phyloP scores from a whole-genome alignment of 257 asterid species.

The Nicotiana undulata region DNA sequence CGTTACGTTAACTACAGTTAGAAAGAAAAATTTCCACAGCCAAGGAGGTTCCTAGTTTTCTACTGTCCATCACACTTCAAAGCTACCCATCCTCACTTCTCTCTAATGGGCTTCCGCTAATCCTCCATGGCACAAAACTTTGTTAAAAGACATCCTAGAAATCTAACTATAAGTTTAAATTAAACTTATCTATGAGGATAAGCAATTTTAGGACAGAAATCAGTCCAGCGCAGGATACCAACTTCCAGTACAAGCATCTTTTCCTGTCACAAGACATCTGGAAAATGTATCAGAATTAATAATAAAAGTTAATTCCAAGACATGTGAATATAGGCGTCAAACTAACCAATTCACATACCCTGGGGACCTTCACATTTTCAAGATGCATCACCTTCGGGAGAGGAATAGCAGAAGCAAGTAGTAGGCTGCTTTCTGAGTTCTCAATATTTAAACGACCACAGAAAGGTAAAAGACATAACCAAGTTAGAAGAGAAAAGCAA shows the following conservation, averaged over 20 bases:
- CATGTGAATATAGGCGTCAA: conserved; percentile 2
- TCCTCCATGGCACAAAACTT: not conserved
- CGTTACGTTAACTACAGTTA: not conserved
- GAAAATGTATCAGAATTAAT: conserved; percentile 45
- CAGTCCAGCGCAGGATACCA: not conserved
- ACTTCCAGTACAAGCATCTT: conserved; percentile 7
- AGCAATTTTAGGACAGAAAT: not conserved
- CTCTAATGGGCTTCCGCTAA: not conserved
- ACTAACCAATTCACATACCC: conserved; percentile 34
- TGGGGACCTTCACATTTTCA: conserved; percentile 34
- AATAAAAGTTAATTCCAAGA: conserved; percentile 5
- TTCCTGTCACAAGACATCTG: conserved; percentile 58
- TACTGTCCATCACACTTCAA: not conserved
- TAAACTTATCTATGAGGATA: not conserved
- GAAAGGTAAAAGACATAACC: conserved; percentile 9
- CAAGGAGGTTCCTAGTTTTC: not conserved
- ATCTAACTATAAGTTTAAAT: not conserved
- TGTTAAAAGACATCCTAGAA: not conserved
- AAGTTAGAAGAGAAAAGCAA: conserved; percentile 21
- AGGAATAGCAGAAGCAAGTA: conserved; percentile 34
- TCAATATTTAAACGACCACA: conserved; percentile 23
- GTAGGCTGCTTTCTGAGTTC: conserved; percentile 33
- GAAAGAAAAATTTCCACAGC: not conserved
- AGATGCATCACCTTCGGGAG: conserved; percentile 31
- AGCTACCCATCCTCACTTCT: not conserved